Base-by-base conservation (phyloP, 2,329 filamentous ascomycete species). In the Lasiodiplodia hormozganensis region DNA sequence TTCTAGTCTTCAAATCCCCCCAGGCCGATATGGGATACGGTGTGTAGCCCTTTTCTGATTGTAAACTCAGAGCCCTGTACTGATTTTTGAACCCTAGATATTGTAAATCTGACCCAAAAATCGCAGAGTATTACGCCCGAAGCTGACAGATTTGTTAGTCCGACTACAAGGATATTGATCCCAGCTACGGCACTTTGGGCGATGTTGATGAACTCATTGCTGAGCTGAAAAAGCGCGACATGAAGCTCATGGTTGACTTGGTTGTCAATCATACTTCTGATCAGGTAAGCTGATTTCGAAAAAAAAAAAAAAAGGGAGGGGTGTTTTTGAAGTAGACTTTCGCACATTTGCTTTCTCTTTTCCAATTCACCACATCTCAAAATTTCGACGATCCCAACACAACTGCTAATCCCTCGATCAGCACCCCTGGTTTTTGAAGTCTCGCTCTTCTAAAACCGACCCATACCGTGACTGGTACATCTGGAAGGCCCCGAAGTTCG, bases 221-320 rank as follows among this genome's bases (percentile, higher is more conserved):
- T 31, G 86, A 86, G 56, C 84, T 87, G 51, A 89, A 91, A 69
- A 78, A 84, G 18, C 84, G 89, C 4, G 88, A 85, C 3, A 92
- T 94, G 86, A 88, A 87, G 71, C 79, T 94, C 12, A 88, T 94
- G 68, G 85, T 94, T 69, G 91, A 94, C 74, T 82, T 94, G 3
- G 92, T 94, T 2, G 86, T 94, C 70, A 95, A 94, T 72, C 92
- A 95, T 76, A 93, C 91, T 0, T 91, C 88, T 2, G 87, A 90
- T 71, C 85, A 78, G 52, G 64, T 67, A 51, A 34, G 64, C 51
- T 16, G 18, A 40, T 7, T 31, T 38, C 28, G 56, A 66, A 31
- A 2, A 21, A 49, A 10, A n/a, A n/a, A n/a, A n/a, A n/a, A n/a
- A n/a, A n/a, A n/a, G n/a, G n/a, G n/a, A n/a, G n/a, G n/a, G n/a